These are phyloP conservation scores for Paraleonurus japonicus DNA, from an alignment of 257 asterid genomes.

Conservation along the genomic window DNA sequence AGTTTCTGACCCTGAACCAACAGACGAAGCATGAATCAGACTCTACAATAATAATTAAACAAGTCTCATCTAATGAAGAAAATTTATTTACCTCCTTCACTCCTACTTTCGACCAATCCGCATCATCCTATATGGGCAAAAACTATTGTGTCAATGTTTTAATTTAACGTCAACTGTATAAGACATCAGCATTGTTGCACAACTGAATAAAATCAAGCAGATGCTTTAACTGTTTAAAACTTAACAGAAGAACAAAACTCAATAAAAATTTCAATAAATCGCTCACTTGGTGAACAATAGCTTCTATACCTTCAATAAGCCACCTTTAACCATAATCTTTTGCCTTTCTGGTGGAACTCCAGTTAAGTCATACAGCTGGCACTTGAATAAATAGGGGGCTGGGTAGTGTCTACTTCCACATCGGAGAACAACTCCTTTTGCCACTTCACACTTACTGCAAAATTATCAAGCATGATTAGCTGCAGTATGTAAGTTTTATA, in stretches of 20 bases:
- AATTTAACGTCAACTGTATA: conserved; percentile 11
- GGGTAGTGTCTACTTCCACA: conserved; percentile 89
- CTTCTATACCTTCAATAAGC: conserved; percentile 76
- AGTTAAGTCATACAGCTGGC: conserved; percentile 91
- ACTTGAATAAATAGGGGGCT: conserved; percentile 91
- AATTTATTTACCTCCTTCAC: conserved; percentile 72
- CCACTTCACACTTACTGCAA: conserved; percentile 97
- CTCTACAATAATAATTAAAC: neutral
- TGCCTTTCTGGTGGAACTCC: conserved; percentile 99
- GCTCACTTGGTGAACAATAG: neutral
- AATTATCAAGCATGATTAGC: conserved; percentile 17
- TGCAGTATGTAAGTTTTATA: neutral
- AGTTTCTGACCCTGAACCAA: conserved; percentile 86
- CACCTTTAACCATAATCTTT: conserved; percentile 99
- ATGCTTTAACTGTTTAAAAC: conserved; percentile 9
- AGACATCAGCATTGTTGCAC: conserved; percentile 10
- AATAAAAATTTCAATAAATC: neutral
- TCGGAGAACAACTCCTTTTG: conserved; percentile 74
- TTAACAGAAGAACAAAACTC: neutral
- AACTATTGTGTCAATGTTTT: conserved; percentile 21
- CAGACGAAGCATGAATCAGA: conserved; percentile 1
- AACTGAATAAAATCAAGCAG: conserved; percentile 15
- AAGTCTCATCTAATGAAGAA: conserved; percentile 13
- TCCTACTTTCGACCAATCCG: conserved; percentile 91
- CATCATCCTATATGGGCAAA: conserved; percentile 64